phyloP scores from a whole-genome alignment of 345 rosid genomes.

The Luvunga scandens region DNA sequence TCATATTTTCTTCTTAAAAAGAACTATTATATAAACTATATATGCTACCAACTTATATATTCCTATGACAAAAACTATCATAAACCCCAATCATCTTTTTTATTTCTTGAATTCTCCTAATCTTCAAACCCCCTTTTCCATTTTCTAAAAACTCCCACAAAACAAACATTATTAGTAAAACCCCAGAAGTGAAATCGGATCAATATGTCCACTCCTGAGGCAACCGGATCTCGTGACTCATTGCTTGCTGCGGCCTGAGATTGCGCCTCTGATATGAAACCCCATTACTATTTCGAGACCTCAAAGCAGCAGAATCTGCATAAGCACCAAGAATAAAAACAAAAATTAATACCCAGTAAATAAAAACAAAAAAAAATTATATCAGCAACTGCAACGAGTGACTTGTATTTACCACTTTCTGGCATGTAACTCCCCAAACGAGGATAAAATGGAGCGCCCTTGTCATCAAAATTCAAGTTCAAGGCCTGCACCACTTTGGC shows the following conservation, averaged over 20 bases:
- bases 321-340: background rate
- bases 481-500: conserved; percentile 77
- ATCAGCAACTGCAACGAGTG: no score
- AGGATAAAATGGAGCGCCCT: conserved; percentile 26
- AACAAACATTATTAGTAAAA: background rate
- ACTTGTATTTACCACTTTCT: conserved; percentile 9
- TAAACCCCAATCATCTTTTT: background rate
- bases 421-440: conserved; percentile 20
- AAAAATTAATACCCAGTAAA: background rate
- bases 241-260: conserved; percentile 26
- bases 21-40: conserved; percentile 1
- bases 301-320: conserved; percentile 13
- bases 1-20: background rate
- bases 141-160: conserved; percentile 12
- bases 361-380: background rate
- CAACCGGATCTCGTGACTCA: conserved; percentile 37
- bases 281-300: conserved; percentile 11
- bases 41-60: background rate
- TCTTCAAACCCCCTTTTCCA: background rate
- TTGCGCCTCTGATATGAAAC: conserved; percentile 26
- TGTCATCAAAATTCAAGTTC: conserved; percentile 51
- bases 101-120: background rate
- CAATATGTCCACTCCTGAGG: conserved; percentile 80
- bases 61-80: background rate
- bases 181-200: background rate